Conservation (phyloP, 2,329 filamentous ascomycete genomes). For the Akanthomyces uredinophilus region DNA sequence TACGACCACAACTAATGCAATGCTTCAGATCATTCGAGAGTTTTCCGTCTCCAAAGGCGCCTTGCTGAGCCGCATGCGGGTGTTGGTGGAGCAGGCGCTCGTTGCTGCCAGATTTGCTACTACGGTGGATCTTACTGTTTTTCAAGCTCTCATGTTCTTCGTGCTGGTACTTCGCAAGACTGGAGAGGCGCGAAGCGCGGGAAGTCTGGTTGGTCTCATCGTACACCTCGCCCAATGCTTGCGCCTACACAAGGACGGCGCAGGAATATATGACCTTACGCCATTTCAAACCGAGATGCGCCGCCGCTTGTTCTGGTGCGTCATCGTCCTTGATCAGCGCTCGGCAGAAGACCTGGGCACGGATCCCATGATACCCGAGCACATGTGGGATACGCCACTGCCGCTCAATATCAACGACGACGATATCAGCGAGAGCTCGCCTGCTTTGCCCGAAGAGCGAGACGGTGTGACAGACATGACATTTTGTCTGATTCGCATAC, state of each 20-base stretch:
- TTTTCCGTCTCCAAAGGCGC: background rate
- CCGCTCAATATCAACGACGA: conserved; percentile 49
- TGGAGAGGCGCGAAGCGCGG: background rate
- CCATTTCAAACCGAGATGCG: conserved; percentile 53
- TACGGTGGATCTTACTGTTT: background rate
- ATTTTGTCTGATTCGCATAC: conserved; percentile 16
- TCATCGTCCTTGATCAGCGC: conserved; percentile 50
- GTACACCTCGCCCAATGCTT: conserved; percentile 5
- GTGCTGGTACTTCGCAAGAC: conserved; percentile 7
- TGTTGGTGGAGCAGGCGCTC: conserved; percentile 9
- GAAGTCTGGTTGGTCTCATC: background rate
- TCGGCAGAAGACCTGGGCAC: conserved; percentile 46
- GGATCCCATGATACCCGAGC: conserved; percentile 33
- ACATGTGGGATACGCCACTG: conserved; percentile 38
- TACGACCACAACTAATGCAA: background rate
- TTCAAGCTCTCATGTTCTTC: conserved; percentile 2
- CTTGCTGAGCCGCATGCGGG: conserved; percentile 10
- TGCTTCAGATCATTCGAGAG: background rate
- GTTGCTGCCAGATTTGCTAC: conserved; percentile 12
- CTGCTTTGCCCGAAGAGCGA: conserved; percentile 23
- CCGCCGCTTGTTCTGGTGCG: conserved; percentile 54
- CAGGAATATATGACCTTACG: background rate
- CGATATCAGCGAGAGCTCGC: conserved; percentile 35
- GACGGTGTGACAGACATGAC: conserved; percentile 35
- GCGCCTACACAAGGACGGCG: conserved; percentile 8